A percentile compares a stretch with the other conserved stretches of the same genome.
These are phyloP conservation scores for Xylogone sp. DNA, from an alignment of 2,329 filamentous ascomycete species.

Conservation along the genomic window DNA sequence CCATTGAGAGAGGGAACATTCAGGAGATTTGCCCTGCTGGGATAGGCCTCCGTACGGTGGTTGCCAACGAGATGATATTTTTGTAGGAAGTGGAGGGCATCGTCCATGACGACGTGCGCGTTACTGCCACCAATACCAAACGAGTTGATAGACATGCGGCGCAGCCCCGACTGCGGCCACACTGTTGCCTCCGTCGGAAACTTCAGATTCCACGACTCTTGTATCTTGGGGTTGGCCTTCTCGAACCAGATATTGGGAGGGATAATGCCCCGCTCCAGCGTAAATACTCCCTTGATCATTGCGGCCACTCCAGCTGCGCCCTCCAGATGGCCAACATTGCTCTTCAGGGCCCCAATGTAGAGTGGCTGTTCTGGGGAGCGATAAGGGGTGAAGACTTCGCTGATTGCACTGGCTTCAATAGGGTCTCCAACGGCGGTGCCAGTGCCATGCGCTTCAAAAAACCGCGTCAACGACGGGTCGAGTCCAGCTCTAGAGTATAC, in stretches of 20 bases:
- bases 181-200: conserved; percentile 8
- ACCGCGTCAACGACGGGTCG: not conserved
- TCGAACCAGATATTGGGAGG: conserved; percentile 24
- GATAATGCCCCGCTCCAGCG: conserved; percentile 16
- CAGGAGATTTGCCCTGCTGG: not conserved
- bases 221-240: conserved; percentile 31
- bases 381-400: not conserved
- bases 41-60: not conserved
- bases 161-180: conserved; percentile 8
- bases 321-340: conserved; percentile 40
- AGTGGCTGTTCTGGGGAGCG: conserved; percentile 1
- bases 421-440: conserved; percentile 8
- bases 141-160: conserved; percentile 9
- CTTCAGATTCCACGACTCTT: conserved; percentile 27
- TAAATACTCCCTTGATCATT: conserved; percentile 34
- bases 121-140: conserved; percentile 36
- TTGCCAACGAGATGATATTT: not conserved
- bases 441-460: conserved; percentile 7
- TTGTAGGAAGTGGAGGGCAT: conserved; percentile 24
- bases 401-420: conserved; percentile 5
- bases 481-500: conserved; percentile 3
- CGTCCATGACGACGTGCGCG: conserved; percentile 32
- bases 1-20: not conserved
- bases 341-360: conserved; percentile 26
- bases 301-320: conserved; percentile 37